These are phyloP conservation scores for Penicillium sp. DNA, from an alignment of 2,329 filamentous ascomycete species.

Conservation along the genomic window DNA sequence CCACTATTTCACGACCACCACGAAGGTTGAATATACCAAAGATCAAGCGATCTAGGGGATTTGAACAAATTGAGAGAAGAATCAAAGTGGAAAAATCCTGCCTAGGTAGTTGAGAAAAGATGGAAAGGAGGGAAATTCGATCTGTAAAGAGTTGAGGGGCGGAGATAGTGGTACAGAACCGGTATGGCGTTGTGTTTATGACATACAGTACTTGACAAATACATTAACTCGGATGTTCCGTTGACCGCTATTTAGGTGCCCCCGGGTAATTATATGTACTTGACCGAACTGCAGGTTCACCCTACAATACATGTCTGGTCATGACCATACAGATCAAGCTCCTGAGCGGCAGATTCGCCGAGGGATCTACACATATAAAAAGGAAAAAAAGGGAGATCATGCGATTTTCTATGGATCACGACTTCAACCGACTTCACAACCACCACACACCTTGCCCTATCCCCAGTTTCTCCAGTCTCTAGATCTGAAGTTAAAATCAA, in stretches of 20 bases:
- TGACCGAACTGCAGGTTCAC: background rate
- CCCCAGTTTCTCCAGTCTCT: background rate
- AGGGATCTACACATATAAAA: conserved; percentile 7
- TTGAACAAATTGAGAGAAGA: conserved; percentile 12
- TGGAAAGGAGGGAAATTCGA: conserved; percentile 15
- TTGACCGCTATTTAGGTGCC: background rate
- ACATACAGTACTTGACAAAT: conserved; percentile 5
- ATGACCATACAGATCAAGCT: conserved; percentile 5
- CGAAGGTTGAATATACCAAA: background rate
- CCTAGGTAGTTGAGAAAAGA: conserved; percentile 2
- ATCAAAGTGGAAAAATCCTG: background rate
- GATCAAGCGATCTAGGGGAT: conserved; percentile 1
- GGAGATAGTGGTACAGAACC: conserved; percentile 11
- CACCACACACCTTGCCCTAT: background rate
- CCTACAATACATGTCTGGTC: background rate
- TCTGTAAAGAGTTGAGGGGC: conserved; percentile 21
- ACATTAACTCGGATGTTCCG: background rate
- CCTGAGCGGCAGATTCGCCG: conserved; percentile 3
- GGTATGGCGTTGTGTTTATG: conserved; percentile 1
- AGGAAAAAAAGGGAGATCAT: conserved; percentile 6
- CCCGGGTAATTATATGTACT: background rate
- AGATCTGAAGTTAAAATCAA: background rate
- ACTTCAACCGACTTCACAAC: background rate
- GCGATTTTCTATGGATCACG: conserved; percentile 3
- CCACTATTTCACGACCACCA: conserved; percentile 5